Conservation (phyloP, 306 rosid species). For the Carpinus fangiana region DNA sequence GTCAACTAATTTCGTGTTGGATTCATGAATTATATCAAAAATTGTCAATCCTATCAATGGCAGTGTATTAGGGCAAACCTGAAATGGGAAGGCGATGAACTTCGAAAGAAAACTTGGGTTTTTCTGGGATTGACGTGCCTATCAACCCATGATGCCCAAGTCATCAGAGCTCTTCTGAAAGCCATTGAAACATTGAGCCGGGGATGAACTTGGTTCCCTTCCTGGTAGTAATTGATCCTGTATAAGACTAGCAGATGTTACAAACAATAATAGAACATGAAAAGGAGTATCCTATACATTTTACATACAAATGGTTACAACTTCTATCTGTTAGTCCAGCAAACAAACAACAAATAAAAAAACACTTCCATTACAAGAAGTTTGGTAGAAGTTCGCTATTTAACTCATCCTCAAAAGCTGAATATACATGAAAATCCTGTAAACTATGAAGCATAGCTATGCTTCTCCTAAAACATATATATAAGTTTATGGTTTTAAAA, state of each 20-base stretch:
- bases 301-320: conserved; percentile 7
- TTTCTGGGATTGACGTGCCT: conserved; percentile 55
- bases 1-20: too few relatives aligned
- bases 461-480: neutral
- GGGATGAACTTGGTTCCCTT: conserved; percentile 76
- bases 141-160: conserved; percentile 92
- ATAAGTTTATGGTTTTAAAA: neutral
- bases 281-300: conserved; percentile 10
- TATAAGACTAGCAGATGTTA: conserved; percentile 31
- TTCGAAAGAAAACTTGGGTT: conserved; percentile 82
- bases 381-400: neutral
- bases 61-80: conserved; percentile 47
- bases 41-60: neutral
- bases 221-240: conserved; percentile 89
- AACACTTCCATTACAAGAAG: neutral
- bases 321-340: neutral
- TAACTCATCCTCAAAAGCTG: neutral
- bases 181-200: conserved; percentile 68
- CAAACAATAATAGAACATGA: conserved; percentile 2
- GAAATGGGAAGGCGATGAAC: conserved; percentile 92
- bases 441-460: neutral
- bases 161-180: conserved; percentile 66
- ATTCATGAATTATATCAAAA: too few relatives aligned
- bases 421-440: conserved; percentile 1
- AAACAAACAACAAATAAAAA: neutral